phyloP scores from a whole-genome alignment of 371 early-diverging fungal species.

The Amoeboaphelidium protococcarum region DNA sequence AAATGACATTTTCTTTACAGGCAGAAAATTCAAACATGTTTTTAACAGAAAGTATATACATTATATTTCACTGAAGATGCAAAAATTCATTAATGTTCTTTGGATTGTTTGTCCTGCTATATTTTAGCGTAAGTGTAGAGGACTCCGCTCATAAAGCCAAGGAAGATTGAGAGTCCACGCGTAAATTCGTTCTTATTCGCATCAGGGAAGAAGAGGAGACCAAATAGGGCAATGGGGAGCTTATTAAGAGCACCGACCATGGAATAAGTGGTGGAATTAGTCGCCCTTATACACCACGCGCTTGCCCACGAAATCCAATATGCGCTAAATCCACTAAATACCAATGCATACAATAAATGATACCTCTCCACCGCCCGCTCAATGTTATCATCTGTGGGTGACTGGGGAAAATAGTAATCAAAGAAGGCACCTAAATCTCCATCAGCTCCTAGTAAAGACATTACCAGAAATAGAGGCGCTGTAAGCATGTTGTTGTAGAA shows the following conservation, averaged over 20 bases:
- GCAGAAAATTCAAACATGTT: no score
- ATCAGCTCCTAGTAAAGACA: no score
- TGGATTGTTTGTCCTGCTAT: constrained; percentile 16
- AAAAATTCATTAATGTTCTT: no score
- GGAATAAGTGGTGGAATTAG: constrained; percentile 81
- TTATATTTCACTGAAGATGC: no score
- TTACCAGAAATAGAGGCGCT: constrained; percentile 46
- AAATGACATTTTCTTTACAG: no score
- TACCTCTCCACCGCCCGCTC: constrained; percentile 10
- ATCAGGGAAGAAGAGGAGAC: constrained; percentile 78
- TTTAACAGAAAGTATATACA: no score
- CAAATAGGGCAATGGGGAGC: constrained; percentile 77
- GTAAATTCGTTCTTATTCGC: constrained; percentile 7
- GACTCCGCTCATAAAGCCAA: constrained; percentile 51
- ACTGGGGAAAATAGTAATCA: neutral
- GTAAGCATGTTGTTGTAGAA: constrained; percentile 84
- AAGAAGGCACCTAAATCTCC: constrained; percentile 43
- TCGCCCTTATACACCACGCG: constrained; percentile 82
- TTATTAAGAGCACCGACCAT: constrained; percentile 99
- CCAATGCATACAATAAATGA: constrained; percentile 31
- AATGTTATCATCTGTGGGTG: constrained; percentile 11
- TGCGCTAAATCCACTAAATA: constrained; percentile 58
- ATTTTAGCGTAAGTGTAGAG: constrained; percentile 53
- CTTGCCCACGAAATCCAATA: constrained; percentile 78
- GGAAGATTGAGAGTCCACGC: neutral